phyloP scores from a whole-genome alignment of 2,329 filamentous ascomycete species.

The Penicillium brevicompactum region DNA sequence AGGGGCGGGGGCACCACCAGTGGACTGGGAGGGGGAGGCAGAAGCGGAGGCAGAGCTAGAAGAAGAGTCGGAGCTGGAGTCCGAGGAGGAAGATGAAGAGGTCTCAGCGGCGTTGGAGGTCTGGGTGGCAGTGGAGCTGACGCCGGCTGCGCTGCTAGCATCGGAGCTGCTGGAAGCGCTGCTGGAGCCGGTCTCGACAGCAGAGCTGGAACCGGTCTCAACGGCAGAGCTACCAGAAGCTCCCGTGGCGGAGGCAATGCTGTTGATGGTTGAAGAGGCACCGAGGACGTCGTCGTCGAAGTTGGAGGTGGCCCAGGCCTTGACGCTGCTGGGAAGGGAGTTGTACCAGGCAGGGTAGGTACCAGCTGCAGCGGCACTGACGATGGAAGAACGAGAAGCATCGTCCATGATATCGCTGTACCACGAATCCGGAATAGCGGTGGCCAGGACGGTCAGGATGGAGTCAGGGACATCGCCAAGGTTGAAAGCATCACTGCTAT shows the following conservation, averaged over 20 bases:
- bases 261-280: neutral
- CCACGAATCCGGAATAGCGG: constrained; percentile 27
- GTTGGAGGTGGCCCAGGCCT: constrained; percentile 24
- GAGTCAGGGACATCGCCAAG: constrained; percentile 15
- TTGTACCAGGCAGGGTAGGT: constrained; percentile 31
- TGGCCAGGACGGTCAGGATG: constrained; percentile 28
- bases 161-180: constrained; percentile 1
- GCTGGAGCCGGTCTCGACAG: neutral
- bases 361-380: constrained; percentile 21
- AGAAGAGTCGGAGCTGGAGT: neutral
- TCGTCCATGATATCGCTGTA: constrained; percentile 21
- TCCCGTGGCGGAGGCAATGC: neutral
- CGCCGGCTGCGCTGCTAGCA: neutral
- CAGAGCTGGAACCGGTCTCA: neutral
- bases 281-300: neutral
- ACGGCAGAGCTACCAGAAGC: neutral
- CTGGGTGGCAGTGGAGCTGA: neutral
- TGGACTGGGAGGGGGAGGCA: constrained; percentile 19
- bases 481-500: neutral
- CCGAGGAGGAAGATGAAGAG: neutral
- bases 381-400: constrained; percentile 12
- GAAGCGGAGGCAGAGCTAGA: constrained; percentile 9
- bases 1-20: constrained; percentile 24
- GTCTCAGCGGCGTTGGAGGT: neutral
- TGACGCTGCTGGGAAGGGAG: constrained; percentile 24